Base-by-base conservation (phyloP, 2,329 filamentous ascomycete species). In the Fusarium sp. region DNA sequence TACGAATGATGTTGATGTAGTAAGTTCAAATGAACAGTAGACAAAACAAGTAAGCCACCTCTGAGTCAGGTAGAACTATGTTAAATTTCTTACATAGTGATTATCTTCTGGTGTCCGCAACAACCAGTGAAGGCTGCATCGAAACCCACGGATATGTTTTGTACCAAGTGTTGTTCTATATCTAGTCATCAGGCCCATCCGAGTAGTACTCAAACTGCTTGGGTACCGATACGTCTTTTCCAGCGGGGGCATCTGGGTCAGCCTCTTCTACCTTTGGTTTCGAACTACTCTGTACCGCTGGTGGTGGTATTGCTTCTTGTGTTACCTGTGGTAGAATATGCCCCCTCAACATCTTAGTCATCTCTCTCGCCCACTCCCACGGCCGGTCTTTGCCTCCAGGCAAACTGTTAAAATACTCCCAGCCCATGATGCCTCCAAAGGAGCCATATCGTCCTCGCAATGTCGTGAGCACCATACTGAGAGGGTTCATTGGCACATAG, bases 391-490 rank as follows among this genome's bases (percentile, higher is more conserved):
- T 75, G 23, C 86, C 89, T 2, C 89, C 90, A 0, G 92, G 91
- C 58, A 89, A 77, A 55, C 90, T 88, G 80, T 97, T 96, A 80
- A 95, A 97, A 76, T 96, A 97, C 80, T 97, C 94, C 94, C 94
- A 97, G 4, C 93, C 93, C 89, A 96, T 96, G 8, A 97, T 89
- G 1, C 94, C 94, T 1, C 94, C 94, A 76, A 97, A 96, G 1
- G 81, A 81, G 2, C 86, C 86, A 71, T 92, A 92, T 52, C 80
- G 76, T 4, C 70, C 72, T n/a, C 77, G 73, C 24, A 88, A 71
- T 4, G 79, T 73, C 14, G 73, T 68, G 4, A 87, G 74, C 1
- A 84, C 82, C 9, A 73, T 63, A 2, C 78, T 78, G 36, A 86
- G 74, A 59, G 83, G 83, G 34, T 86, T 80, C 57, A 81, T 82